Evolutionary conservation across 2,329 filamentous ascomycete genomes (phyloP), one percentile per base, ranked within the genome.

Genomic region (Onygenales sp.): DNA sequence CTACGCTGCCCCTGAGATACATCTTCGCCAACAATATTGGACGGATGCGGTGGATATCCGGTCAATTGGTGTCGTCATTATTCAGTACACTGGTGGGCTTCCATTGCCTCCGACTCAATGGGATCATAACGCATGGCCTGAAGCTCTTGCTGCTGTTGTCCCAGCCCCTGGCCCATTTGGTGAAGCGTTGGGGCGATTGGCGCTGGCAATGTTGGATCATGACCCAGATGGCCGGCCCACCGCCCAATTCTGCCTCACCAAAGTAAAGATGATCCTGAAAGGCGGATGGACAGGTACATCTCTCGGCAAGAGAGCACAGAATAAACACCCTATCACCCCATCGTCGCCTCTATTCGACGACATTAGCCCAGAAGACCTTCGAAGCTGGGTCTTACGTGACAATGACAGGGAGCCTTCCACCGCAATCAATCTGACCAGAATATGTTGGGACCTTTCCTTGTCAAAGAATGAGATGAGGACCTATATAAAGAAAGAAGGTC

Each of bases 1-100:
- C 32, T 53, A 54, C 40, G 27, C 39, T 42, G 52, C 54, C 11
- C 46, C 51, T 9, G 48, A 52, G 33, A 49, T 56, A 9, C 49
- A 44, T 3, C 13, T 9, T 3, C 34, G 31, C 11, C 6, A 17
- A 6, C n/a, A n/a, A 10, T 54, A 51, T 32, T 27, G 21, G 21
- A 54, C 52, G 2, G 44, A 33, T 43, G 48, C 44, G 17, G 42
- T 51, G 4, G 52, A 56, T 27, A 54, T 56, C n/a, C 54, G 54
- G 54, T 37, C 52, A 4, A 52, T 56, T 11, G 54, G 52, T 8
- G 32, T 56, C 21, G 1, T 45, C 43, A 45, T 45, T 27, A 3
- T 45, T 31, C 11, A 45, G 43, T 45, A 45, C 43, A 27, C 11
- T 8, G 6, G 21, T 1, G 43, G 43, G 10, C 43, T 45, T n/a